A percentile compares a stretch with the other conserved stretches of the same genome.
These are phyloP conservation scores for Leccinum subrobustum DNA, from an alignment of 1,284 basidiomycete species.

Conservation along the genomic window DNA sequence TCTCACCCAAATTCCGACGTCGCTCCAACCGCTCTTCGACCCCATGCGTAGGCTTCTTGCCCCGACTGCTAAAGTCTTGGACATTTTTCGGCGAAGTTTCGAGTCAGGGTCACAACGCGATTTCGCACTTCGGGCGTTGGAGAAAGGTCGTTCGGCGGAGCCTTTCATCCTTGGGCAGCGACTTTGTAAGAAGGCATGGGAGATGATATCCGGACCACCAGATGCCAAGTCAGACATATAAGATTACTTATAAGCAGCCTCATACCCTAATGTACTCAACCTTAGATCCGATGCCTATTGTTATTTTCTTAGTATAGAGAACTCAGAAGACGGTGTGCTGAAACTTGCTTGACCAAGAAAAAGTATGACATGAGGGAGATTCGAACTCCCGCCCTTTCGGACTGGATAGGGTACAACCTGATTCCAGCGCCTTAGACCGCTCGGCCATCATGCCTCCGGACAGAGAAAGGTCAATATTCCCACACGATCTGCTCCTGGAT, in stretches of 20 bases:
- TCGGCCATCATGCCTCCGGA: conserved; percentile 46
- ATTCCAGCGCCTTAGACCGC: conserved; percentile 60
- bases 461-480: not conserved
- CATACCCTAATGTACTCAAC: conserved; percentile 25
- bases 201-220: conserved; percentile 43
- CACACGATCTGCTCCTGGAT: not conserved
- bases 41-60: conserved; percentile 47
- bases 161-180: conserved; percentile 52
- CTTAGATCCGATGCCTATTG: conserved; percentile 8
- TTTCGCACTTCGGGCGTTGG: conserved; percentile 50
- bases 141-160: conserved; percentile 53
- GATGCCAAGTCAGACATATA: conserved; percentile 27
- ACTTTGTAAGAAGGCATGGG: conserved; percentile 44
- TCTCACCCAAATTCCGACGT: conserved; percentile 37
- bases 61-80: conserved; percentile 48
- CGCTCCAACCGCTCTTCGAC: conserved; percentile 40
- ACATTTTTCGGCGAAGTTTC: conserved; percentile 47
- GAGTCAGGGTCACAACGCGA: conserved; percentile 49
- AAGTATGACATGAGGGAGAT: conserved; percentile 32
- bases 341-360: not conserved
- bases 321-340: not conserved
- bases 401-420: conserved; percentile 32
- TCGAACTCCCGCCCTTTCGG: conserved; percentile 41
- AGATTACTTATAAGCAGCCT: not conserved
- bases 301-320: not conserved